These are phyloP conservation scores for Rhytidiadelphus loreus DNA, from an alignment of 225 moss, liverwort and hornwort species.

Conservation along the genomic window DNA sequence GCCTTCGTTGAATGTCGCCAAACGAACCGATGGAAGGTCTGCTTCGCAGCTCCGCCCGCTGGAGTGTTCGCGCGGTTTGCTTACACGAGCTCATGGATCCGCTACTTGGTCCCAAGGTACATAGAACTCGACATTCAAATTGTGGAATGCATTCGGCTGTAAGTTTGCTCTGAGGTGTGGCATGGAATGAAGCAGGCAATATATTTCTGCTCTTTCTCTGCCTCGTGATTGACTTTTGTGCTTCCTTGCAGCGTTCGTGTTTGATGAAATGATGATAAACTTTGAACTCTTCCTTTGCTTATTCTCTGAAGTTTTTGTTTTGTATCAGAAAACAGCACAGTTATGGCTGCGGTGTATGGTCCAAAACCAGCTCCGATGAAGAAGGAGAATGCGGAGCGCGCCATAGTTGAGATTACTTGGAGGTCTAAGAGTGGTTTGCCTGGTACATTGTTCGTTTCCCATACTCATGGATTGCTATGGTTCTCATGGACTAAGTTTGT, in stretches of 20 bases:
- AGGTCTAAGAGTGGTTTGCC: constrained; percentile 66
- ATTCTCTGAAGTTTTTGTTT: neutral
- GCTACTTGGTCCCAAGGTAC: constrained; percentile 91
- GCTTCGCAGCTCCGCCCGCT: constrained; percentile 60
- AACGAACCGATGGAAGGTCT: constrained; percentile 19
- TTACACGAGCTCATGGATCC: constrained; percentile 84
- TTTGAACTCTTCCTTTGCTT: neutral
- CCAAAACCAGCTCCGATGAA: constrained; percentile 63
- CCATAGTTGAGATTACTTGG: constrained; percentile 76
- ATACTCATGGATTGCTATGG: neutral
- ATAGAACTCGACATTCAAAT: neutral
- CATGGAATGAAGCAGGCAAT: neutral
- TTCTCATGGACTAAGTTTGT: neutral
- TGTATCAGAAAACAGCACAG: constrained; percentile 59
- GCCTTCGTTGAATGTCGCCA: neutral
- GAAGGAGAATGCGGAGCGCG: constrained; percentile 88
- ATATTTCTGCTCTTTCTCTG: neutral
- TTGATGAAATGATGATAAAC: neutral
- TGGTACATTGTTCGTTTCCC: constrained; percentile 26
- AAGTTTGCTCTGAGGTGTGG: neutral
- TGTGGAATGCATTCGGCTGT: neutral
- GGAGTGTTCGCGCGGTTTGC: constrained; percentile 57
- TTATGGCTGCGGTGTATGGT: constrained; percentile 92
- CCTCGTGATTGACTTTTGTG: neutral
- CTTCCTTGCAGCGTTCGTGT: neutral